phyloP scores from a whole-genome alignment of 768 basidiomycete genomes.

The Pleurotus salmoneostramineus region DNA sequence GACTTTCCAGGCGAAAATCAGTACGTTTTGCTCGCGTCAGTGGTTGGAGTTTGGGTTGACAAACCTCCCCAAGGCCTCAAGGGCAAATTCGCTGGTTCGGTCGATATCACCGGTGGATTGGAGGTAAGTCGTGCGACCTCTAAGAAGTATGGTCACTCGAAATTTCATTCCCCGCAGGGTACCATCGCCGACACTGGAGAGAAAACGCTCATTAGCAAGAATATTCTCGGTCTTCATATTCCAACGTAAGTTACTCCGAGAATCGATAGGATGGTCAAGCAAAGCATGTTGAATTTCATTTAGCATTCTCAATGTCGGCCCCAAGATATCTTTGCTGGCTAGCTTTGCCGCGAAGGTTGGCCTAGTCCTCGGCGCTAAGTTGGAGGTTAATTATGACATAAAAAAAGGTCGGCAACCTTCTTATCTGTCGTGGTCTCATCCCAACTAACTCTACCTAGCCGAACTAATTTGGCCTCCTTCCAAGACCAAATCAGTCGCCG shows the following conservation, averaged over 20 bases:
- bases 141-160: background rate
- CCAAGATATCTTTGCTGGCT: background rate
- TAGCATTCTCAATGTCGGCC: slow-evolving; percentile 3
- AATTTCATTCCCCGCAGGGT: background rate
- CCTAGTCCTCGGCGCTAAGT: slow-evolving; percentile 1
- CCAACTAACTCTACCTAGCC: background rate
- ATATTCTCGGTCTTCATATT: slow-evolving; percentile 2
- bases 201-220: slow-evolving; percentile 3
- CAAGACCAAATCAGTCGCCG: slow-evolving; percentile 1
- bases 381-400: slow-evolving; percentile 6
- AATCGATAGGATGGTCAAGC: no score
- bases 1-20: background rate
- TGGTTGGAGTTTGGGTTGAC: background rate
- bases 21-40: background rate
- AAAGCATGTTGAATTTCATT: no score
- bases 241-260: background rate
- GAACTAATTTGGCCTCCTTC: slow-evolving; percentile 6
- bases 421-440: background rate
- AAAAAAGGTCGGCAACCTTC: background rate
- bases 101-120: slow-evolving; percentile 5
- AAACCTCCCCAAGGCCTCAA: background rate
- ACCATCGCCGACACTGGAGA: slow-evolving; percentile 3
- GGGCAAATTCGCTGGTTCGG: slow-evolving; percentile 3
- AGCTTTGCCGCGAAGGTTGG: slow-evolving; percentile 6
- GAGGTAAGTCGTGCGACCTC: background rate